phyloP scores from a whole-genome alignment of 129 eudicot genomes.

The Helianthus tuberosus region DNA sequence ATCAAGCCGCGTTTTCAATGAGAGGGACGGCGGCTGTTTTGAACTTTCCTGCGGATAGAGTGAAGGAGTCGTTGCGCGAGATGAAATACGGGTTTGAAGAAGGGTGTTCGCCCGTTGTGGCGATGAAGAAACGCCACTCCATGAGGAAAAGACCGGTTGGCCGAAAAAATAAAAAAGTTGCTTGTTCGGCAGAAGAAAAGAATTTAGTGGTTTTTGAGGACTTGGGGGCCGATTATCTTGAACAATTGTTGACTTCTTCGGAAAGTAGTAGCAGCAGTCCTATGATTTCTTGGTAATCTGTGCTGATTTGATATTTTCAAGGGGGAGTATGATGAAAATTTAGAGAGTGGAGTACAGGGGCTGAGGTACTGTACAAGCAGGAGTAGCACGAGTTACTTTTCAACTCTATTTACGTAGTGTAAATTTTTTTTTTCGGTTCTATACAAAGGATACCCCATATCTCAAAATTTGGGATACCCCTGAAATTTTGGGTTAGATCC shows the following conservation, averaged over 20 bases:
- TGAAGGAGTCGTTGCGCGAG: slow-evolving; percentile 59
- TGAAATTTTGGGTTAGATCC: too few relatives aligned
- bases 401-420: too few relatives aligned
- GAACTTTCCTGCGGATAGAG: slow-evolving; percentile 76
- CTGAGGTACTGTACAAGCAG: too few relatives aligned
- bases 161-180: slow-evolving; percentile 32
- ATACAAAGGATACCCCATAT: too few relatives aligned
- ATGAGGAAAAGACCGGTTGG: slow-evolving; percentile 49
- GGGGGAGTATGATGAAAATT: too few relatives aligned
- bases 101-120: slow-evolving; percentile 81
- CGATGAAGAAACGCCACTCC: slow-evolving; percentile 64
- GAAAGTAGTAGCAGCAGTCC: slow-evolving; percentile 28
- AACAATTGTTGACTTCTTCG: slow-evolving; percentile 55
- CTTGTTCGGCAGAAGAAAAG: slow-evolving; percentile 23
- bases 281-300: slow-evolving; percentile 25
- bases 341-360: too few relatives aligned
- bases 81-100: slow-evolving; percentile 53
- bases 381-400: too few relatives aligned
- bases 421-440: too few relatives aligned
- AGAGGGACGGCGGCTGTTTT: slow-evolving; percentile 69
- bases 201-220: slow-evolving; percentile 75
- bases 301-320: not conserved
- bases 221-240: slow-evolving; percentile 80
- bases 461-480: too few relatives aligned
- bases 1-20: slow-evolving; percentile 82